Percentiles rank a stretch among this genome's conserved stretches.
phyloP scores from a whole-genome alignment of 2,329 filamentous ascomycete species.

The Myrmaecium sp. region DNA sequence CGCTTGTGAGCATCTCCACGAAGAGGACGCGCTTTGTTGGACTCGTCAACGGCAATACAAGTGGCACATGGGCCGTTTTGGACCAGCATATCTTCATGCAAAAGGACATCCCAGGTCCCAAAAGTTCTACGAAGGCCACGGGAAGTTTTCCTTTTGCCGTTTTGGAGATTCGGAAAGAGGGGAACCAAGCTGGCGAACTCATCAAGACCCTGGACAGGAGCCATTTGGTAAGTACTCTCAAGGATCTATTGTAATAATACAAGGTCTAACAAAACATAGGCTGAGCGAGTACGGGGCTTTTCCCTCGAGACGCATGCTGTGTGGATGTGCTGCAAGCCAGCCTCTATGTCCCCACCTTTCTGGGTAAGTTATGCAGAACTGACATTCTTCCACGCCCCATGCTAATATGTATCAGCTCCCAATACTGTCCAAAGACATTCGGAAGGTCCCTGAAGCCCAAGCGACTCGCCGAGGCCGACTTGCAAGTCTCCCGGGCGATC shows the following conservation, averaged over 20 bases:
- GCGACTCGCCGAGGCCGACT: constrained; percentile 12
- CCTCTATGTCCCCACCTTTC: constrained; percentile 27
- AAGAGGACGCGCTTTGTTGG: constrained; percentile 32
- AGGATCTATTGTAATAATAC: constrained; percentile 3
- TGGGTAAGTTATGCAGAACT: constrained; percentile 21
- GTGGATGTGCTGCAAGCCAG: constrained; percentile 28
- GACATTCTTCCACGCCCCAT: too few species aligned
- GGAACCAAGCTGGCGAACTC: constrained; percentile 19
- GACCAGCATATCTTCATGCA: constrained; percentile 30
- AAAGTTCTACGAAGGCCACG: constrained; percentile 10
- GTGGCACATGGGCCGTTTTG: constrained; percentile 30
- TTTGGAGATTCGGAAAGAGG: constrained; percentile 33
- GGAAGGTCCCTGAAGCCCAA: constrained; percentile 30
- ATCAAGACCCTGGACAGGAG: constrained; percentile 28
- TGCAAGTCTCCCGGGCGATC: constrained; percentile 6
- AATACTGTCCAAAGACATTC: constrained; percentile 32
- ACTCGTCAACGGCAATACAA: constrained; percentile 25
- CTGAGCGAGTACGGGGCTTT: constrained; percentile 35
- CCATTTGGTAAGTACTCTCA: constrained; percentile 23
- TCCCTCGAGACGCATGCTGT: constrained; percentile 37
- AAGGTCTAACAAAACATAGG: constrained; percentile 15
- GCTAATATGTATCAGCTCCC: constrained; percentile 14
- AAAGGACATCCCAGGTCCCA: constrained; percentile 15
- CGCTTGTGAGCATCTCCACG: constrained; percentile 29
- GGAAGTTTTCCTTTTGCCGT: constrained; percentile 33